These are phyloP conservation scores for Neurospora sp. DNA, from an alignment of 495 filamentous ascomycete genomes.

Conservation along the genomic window DNA sequence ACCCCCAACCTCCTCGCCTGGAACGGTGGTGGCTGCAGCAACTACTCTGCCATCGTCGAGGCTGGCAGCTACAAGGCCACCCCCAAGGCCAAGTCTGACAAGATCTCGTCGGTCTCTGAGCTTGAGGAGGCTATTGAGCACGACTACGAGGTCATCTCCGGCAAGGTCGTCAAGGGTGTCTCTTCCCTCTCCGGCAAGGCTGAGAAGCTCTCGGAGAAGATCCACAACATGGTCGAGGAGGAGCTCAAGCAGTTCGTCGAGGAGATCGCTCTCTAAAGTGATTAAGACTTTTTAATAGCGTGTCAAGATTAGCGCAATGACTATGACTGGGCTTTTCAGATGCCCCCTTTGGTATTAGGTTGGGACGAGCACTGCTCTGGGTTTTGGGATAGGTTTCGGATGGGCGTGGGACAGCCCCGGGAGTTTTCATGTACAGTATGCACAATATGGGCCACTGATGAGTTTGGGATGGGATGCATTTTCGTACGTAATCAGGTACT, in stretches of 20 bases:
- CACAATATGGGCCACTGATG: conserved; percentile 13
- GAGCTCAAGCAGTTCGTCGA: conserved; percentile 62
- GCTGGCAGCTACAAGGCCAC: conserved; percentile 49
- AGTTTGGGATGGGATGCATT: conserved; percentile 17
- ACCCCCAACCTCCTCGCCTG: conserved; percentile 88
- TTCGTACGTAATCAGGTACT: conserved; percentile 8
- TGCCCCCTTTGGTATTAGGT: conserved; percentile 4
- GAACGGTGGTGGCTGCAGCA: conserved; percentile 93
- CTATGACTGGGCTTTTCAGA: not conserved
- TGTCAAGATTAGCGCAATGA: conserved; percentile 8
- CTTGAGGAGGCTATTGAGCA: conserved; percentile 53
- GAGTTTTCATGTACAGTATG: conserved; percentile 35
- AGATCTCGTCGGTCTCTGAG: conserved; percentile 29
- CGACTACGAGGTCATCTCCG: conserved; percentile 45
- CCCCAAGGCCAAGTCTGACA: conserved; percentile 20
- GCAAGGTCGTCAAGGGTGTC: conserved; percentile 39
- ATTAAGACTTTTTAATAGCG: not conserved
- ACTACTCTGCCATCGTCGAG: conserved; percentile 78
- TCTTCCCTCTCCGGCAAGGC: conserved; percentile 38
- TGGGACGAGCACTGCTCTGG: conserved; percentile 11
- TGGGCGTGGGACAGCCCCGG: conserved; percentile 13
- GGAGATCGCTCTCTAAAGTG: conserved; percentile 38
- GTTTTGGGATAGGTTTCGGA: conserved; percentile 15
- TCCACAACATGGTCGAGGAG: conserved; percentile 48
- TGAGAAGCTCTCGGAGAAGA: conserved; percentile 40